Evolutionary conservation across 2,329 filamentous ascomycete species (phyloP), one percentile per base, ranked within the genome.

Genomic region (Tolypocladium tropicale): DNA sequence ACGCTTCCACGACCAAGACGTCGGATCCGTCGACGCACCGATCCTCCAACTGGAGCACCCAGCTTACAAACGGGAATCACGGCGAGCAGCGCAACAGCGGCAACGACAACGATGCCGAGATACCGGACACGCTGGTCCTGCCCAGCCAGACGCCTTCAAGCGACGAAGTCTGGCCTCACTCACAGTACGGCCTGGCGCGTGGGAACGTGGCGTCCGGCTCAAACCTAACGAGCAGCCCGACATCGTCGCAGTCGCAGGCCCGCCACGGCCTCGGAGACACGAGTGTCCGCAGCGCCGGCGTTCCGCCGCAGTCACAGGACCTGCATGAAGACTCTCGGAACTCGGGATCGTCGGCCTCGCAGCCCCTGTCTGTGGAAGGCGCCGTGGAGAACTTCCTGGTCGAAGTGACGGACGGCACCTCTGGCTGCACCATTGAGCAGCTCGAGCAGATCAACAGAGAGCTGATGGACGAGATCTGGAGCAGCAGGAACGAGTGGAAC

Each of bases 1-100:
- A 95, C 65, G 93, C 91, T 2, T 95, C 91, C 2, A 95, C 92
- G 1, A 96, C 92, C n/a, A 94, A 95, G 72, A 92, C 89, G 2
- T 90, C 89, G 1, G 84, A 88, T 59, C 81, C 83, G 6, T 90
- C 87, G 3, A 74, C 76, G 18, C 75, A 77, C 54, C 85, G 84
- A 14, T 85, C 82, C 1, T 84, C 81, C 2, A 79, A 82, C 60
- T 80, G 81, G 68, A 86, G 86, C 67, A 89, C 87, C 0, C 88
- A 92, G 67, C 79, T 81, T 57, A 89, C 86, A 3, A 90, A 91
- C 59, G 87, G 88, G 23, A 71, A 74, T 32, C 79, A 82, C 56
- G 70, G 66, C 12, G 81, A 76, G 55, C 79, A 73, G 64, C 64
- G 63, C 43, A 59, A 58, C 71, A 61, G 57, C 23, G 64, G 63